These are phyloP conservation scores for Diaporthe vaccinii DNA, from an alignment of 2,329 filamentous ascomycete species.

Conservation along the genomic window DNA sequence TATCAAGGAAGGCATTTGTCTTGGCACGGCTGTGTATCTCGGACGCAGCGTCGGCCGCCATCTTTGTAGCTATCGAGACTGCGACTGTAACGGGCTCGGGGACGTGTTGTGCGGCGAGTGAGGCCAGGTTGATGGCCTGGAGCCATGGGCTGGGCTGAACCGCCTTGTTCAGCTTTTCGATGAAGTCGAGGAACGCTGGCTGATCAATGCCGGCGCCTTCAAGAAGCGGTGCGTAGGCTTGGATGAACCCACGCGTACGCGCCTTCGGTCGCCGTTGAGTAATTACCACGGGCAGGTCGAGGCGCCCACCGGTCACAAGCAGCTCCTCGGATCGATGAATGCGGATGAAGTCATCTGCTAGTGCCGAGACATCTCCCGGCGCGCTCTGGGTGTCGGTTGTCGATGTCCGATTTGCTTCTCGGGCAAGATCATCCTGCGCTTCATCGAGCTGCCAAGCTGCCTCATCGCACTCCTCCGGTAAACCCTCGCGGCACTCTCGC, in stretches of 20 bases:
- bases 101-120: slow-evolving; percentile 53
- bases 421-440: slow-evolving; percentile 35
- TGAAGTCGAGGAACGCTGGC: slow-evolving; percentile 61
- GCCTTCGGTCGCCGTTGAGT: slow-evolving; percentile 65
- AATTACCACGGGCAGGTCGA: slow-evolving; percentile 63
- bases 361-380: slow-evolving; percentile 3
- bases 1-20: slow-evolving; percentile 67
- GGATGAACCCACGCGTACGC: slow-evolving; percentile 63
- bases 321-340: slow-evolving; percentile 8
- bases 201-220: slow-evolving; percentile 61
- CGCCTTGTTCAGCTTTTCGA: slow-evolving; percentile 61
- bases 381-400: neutral
- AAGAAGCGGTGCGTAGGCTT: slow-evolving; percentile 66
- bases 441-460: slow-evolving; percentile 38
- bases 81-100: slow-evolving; percentile 57
- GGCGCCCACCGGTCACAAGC: slow-evolving; percentile 13
- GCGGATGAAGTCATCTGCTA: slow-evolving; percentile 33
- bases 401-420: neutral
- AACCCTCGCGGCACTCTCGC: neutral
- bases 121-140: slow-evolving; percentile 57
- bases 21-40: slow-evolving; percentile 56
- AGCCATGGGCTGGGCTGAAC: slow-evolving; percentile 52
- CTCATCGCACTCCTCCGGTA: slow-evolving; percentile 21
- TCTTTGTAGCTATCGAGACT: slow-evolving; percentile 58
- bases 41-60: slow-evolving; percentile 56